Base-by-base conservation (phyloP, 139 green algal species). In the Monoraphidium neglectum region DNA sequence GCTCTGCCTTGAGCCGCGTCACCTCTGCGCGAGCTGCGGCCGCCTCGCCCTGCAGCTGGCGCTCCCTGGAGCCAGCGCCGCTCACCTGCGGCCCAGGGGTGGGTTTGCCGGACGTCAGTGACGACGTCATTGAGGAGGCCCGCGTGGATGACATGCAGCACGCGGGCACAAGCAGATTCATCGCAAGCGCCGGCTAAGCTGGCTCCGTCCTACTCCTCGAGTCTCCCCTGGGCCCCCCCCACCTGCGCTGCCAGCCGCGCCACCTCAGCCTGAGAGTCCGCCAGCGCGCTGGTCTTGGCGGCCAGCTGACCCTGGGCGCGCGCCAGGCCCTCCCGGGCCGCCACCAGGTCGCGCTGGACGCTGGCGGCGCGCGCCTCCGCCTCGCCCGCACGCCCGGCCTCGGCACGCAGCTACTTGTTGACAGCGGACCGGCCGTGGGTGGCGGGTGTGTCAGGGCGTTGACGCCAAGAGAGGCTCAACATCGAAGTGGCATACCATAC, bases 211-310 rank as follows among this genome's bases (percentile, higher is more conserved):
- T n/a, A n/a, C n/a, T n/a, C n/a, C n/a, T n/a, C n/a, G n/a, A n/a
- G n/a, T n/a, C n/a, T n/a, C n/a, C n/a, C n/a, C 56, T 63, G 26
- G 5, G 56, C 56, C 56, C 10, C 56, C 12, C 12, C 56, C 56
- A 18, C 26, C 56, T 6, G 26, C 56, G 24, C 56, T 6, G 26
- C 8, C 12, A 6, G 10, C 10, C n/a, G 56, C 10, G 5, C 26
- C 63, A 79, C n/a, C 62, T 79, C 73, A 13, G 62, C 40, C 33
- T 72, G 60, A 4, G 72, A 40, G 1, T 23, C 64, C 38, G n/a
- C 37, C 16, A 68, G 4, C 30, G 65, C 30, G 4, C 59, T 30
- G 1, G 28, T 32, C 35, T 73, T 79, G 8, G 63, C 73, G 3
- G 63, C 63, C 13, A 73, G 49, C 73, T 79, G 63, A 0, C 73